Base-by-base conservation (phyloP, 2,329 filamentous ascomycete species). In the Aspergillus fumigatiaffinis region DNA sequence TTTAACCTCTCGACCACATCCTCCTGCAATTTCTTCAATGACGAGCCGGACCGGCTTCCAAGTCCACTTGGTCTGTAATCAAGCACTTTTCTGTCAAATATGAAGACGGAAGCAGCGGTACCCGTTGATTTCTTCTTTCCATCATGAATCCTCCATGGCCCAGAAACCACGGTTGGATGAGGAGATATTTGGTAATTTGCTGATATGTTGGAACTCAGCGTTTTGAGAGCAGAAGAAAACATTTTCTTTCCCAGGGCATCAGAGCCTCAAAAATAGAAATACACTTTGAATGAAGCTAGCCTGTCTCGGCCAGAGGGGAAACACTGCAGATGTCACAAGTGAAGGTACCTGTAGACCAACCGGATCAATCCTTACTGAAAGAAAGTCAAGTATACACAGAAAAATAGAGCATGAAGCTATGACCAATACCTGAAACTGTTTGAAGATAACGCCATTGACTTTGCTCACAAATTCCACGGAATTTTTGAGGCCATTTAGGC, bases 81-180 rank as follows among this genome's bases (percentile, higher is more conserved):
- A 54, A 99, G 79, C 0, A 86, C 85, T 76, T 95, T 96, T 72
- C 87, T 88, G 64, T 99, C 94, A 73, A 97, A 97, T 63, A 97
- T 87, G 69, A 97, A 99, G 64, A 97, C 87, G 17, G 92, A 97
- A 55, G 88, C 94, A 7, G 87, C 76, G 73, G 94, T 96, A 64
- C 90, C 91, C 0, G 92, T 96, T 29, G 89, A 91, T 77, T 97
- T 97, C 79, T 95, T 95, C 80, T 96, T 97, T 58, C 90, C 92
- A 78, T 97, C 92, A 82, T 93, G 93, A 69, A 99, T 94, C 79
- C 92, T 96, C 94, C 94, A 99, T 57, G 92, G 91, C 20, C 94
- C 94, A 17, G 92, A 90, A 53, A 86, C 86, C 52, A 91, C 89
- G n/a, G 86, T 88, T 10, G 89, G 84, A 58, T 85, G 86, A 26